phyloP scores from a whole-genome alignment of 2,329 filamentous ascomycete species.

The Karstenula rhodostoma region DNA sequence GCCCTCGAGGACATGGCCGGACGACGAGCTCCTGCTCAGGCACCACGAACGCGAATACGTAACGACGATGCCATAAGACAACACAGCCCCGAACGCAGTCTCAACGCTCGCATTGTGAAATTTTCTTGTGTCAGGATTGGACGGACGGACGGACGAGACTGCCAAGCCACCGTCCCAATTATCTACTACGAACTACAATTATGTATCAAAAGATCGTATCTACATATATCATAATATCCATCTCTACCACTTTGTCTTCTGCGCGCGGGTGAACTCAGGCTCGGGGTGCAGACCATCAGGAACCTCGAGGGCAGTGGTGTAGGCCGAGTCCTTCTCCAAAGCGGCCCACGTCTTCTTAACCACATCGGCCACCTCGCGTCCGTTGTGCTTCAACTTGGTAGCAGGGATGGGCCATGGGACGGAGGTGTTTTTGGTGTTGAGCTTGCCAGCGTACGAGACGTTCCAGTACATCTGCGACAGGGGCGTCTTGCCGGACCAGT shows the following conservation, averaged over 20 bases:
- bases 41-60: too few relatives aligned
- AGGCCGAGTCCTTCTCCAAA: slow-evolving; percentile 31
- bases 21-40: too few relatives aligned
- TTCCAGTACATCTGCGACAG: slow-evolving; percentile 45
- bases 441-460: slow-evolving; percentile 40
- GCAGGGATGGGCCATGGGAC: slow-evolving; percentile 43
- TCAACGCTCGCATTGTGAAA: too few relatives aligned
- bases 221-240: background rate
- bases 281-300: slow-evolving; percentile 46
- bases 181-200: background rate
- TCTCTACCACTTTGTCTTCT: slow-evolving; percentile 9
- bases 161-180: background rate
- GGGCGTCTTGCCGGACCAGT: slow-evolving; percentile 36
- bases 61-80: too few relatives aligned
- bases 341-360: slow-evolving; percentile 37
- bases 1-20: too few relatives aligned
- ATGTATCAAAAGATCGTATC: slow-evolving; percentile 5
- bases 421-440: slow-evolving; percentile 39
- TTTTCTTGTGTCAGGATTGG: too few relatives aligned
- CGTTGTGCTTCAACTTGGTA: slow-evolving; percentile 33
- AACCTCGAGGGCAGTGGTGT: slow-evolving; percentile 42
- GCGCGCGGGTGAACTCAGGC: slow-evolving; percentile 31
- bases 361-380: slow-evolving; percentile 35
- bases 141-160: background rate
- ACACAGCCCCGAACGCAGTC: too few relatives aligned